Evolutionary conservation across 169 alveolate species (phyloP), one percentile per base, ranked within the genome.

Genomic region (Plasmodium berghei): DNA sequence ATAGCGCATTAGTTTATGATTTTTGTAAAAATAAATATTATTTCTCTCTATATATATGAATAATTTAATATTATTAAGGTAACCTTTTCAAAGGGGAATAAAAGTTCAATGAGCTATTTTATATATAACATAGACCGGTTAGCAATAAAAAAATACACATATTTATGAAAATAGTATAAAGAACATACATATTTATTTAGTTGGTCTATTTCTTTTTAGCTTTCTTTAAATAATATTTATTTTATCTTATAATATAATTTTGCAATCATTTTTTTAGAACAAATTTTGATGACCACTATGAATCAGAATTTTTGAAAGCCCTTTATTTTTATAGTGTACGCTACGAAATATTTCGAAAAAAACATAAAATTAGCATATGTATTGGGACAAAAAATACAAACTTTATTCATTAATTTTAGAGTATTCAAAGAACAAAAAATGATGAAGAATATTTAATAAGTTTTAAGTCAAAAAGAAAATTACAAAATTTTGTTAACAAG

Each of bases 291-390:
- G 89, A 77, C 16, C 66, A 63, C 14, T 77, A 77, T 58, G 89
- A 77, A 77, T 58, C 66, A 16, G 89, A 77, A 64, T 77, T 77
- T 14, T 77, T 77, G 69, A 77, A 77, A 59, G 89, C 89, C 12
- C 59, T 77, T 24, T 64, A 77, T 54, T 77, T 63, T 64, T 77
- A 77, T 42, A 77, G 77, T 18, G 89, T 77, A 77, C 20, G 40
- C 5, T 12, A 42, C n/a, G 28, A 46, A 69, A 75, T 5, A 64
- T 34, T 34, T 34, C 42, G 52, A 77, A 16, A 64, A 48, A 46
- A 75, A 20, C n/a, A 75, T 22, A 10, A 2, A 26, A 46, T 12
- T 5, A 34, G 18, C 28, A 62, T 9, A 49, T 62, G 62, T 16
- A 20, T 55, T 22, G 18, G 20, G 28, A 46, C 16, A 67, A 20